Evolutionary conservation across 768 basidiomycete species (phyloP), one percentile per base, ranked within the genome.

Genomic region (Tricholoma flavovirens): DNA sequence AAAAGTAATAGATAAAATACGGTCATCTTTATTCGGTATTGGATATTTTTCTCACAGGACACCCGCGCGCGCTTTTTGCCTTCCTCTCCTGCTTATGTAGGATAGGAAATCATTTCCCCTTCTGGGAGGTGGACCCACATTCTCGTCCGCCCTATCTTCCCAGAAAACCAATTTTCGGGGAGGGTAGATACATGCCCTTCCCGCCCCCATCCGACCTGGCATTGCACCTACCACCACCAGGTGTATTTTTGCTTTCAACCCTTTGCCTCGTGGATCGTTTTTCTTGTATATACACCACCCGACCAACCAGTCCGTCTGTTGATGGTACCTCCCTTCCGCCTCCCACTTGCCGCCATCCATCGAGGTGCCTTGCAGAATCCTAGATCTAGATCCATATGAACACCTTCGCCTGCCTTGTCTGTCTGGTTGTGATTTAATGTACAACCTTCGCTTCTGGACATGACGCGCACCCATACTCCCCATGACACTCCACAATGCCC

Each of bases 11-110:
- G 8, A 7, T 2, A 22, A 19, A n/a, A 15, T 40, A 15, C 11
- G 36, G 22, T 35, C 24, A 49, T 45, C 35, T 38, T 54, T 26
- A 56, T 43, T 51, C 57, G 55, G 56, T 54, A 56, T 58, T 51
- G 64, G 64, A 58, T 59, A 57, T 56, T 40, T 38, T 26, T 51
- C 52, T 38, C 54, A 36, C 53, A 56, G 64, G 64, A 65, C 64
- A 62, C 60, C 62, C 64, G 51, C 64, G 55, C 46, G 40, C 46
- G n/a, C 15, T 55, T 53, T n/a, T 21, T 22, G 45, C 12, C 29
- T 30, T 29, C 42, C 19, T 54, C n/a, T 49, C 29, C 46, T 35
- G 32, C 38, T 49, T 22, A 32, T 32, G 30, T 11, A 32, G 30
- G 30, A 19, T 9, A 17, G 40, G 17, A 42, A 21, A 19, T 3